Conservation (phyloP, 1,284 basidiomycete species). For the Cryptococcus sp. region DNA sequence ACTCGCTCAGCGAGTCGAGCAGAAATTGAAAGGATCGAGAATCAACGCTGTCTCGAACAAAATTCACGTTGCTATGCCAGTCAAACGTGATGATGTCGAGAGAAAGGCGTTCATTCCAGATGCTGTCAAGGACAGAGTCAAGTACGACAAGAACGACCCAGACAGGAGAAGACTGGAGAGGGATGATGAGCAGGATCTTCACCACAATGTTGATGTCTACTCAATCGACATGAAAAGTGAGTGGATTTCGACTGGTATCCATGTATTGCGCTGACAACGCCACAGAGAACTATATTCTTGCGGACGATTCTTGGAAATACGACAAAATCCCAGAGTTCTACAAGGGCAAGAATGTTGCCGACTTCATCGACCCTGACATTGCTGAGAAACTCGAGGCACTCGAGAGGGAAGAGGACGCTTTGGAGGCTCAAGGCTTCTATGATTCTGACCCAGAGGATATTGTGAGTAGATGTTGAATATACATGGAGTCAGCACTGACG, state of each 20-base stretch:
- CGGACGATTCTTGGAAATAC: slow-evolving; percentile 91
- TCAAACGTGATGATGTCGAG: slow-evolving; percentile 76
- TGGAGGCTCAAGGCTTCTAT: slow-evolving; percentile 93
- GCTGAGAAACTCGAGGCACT: slow-evolving; percentile 93
- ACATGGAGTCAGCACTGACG: neutral
- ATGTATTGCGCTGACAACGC: neutral
- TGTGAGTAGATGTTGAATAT: slow-evolving; percentile 49
- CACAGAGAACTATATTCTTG: slow-evolving; percentile 82
- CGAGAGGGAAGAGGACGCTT: slow-evolving; percentile 91
- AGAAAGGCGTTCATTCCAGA: slow-evolving; percentile 84
- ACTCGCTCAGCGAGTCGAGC: slow-evolving; percentile 85
- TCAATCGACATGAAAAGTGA: slow-evolving; percentile 82
- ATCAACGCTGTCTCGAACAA: slow-evolving; percentile 87
- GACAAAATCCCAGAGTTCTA: slow-evolving; percentile 94
- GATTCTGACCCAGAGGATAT: slow-evolving; percentile 76
- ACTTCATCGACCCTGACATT: slow-evolving; percentile 99
- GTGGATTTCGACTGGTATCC: slow-evolving; percentile 17
- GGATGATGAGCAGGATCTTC: slow-evolving; percentile 65
- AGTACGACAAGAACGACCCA: slow-evolving; percentile 81
- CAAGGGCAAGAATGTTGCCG: slow-evolving; percentile 97
- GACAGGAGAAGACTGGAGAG: slow-evolving; percentile 64
- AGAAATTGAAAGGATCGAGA: slow-evolving; percentile 87
- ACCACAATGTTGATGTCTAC: slow-evolving; percentile 82
- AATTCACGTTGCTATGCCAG: slow-evolving; percentile 87
- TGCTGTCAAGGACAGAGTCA: slow-evolving; percentile 64